phyloP scores from a whole-genome alignment of 2,329 filamentous ascomycete species.

The Penicillium griseofulvum region DNA sequence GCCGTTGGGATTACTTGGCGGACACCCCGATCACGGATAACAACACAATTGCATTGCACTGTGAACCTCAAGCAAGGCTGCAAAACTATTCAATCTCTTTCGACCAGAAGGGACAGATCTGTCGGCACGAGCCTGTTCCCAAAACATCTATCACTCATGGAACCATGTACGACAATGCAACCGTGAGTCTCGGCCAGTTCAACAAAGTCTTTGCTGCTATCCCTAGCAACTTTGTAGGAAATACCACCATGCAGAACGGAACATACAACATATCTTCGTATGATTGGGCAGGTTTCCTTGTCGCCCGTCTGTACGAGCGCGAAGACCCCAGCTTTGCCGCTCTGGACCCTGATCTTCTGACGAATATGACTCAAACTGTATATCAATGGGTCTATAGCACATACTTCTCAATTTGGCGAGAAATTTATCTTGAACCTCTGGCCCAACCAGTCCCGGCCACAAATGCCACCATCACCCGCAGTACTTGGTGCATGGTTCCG shows the following conservation, averaged over 20 bases:
- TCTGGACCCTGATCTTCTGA: slow-evolving; percentile 23
- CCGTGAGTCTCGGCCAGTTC: slow-evolving; percentile 34
- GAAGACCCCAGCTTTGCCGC: slow-evolving; percentile 23
- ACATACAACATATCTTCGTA: slow-evolving; percentile 32
- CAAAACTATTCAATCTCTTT: slow-evolving; percentile 28
- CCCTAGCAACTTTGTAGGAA: slow-evolving; percentile 32
- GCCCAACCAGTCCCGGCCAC: slow-evolving; percentile 16
- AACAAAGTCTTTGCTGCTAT: slow-evolving; percentile 38
- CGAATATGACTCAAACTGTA: slow-evolving; percentile 27
- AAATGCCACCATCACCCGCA: slow-evolving; percentile 30
- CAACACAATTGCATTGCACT: slow-evolving; percentile 35
- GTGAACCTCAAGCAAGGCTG: slow-evolving; percentile 27
- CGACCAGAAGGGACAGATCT: slow-evolving; percentile 31
- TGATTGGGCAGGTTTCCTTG: slow-evolving; percentile 37
- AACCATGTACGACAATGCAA: slow-evolving; percentile 34
- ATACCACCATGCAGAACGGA: slow-evolving; percentile 23
- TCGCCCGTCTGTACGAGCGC: slow-evolving; percentile 33
- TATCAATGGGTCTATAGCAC: slow-evolving; percentile 39
- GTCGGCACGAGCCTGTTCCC: slow-evolving; percentile 13
- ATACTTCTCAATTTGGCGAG: slow-evolving; percentile 36
- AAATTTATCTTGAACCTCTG: slow-evolving; percentile 31
- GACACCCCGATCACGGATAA: slow-evolving; percentile 20
- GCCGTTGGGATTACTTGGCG: slow-evolving; percentile 34
- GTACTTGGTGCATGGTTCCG: slow-evolving; percentile 32
- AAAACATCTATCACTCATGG: slow-evolving; percentile 24